Base-by-base conservation (phyloP, 1,284 basidiomycete species). In the Heterobasidion annosum region DNA sequence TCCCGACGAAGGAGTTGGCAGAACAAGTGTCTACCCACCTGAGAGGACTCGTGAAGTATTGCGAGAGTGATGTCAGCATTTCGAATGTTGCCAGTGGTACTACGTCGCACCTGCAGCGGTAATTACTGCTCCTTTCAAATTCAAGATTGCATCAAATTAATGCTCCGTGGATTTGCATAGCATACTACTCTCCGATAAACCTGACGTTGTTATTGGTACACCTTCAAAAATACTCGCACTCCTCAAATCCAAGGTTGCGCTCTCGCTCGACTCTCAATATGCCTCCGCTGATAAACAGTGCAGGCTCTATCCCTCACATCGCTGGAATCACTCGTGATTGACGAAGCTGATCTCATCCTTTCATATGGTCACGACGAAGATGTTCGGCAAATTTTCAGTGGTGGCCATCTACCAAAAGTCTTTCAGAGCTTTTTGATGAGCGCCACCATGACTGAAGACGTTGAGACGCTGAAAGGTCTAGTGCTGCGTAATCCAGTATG, bases 311-410 rank as follows among this genome's bases (percentile, higher is more conserved):
- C 75, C 2, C 68, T 91, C 0, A 65, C 74, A 25, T 75, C 73
- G 0, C 74, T 99, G 25, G 88, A 94, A 54, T 90, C 91, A 15
- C 82, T 99, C 13, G 91, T 97, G 18, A 93, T 99, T 57, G 97
- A 99, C 68, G 97, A 99, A 72, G 97, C 97, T 10, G 97, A 99
- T 68, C 81, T 99, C 33, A 91, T 99, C 54, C 78, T 99, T 8
- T 98, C 95, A 0, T 99, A 99, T 67, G 97, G 97, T 5, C 93
- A 99, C 65, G 90, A 95, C 62, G 88, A 92, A 61, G 94, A 98
- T 63, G 82, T 98, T 45, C 83, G 85, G 43, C 80, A 89, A 55
- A 90, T 99, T 50, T 84, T 98, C 60, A 78, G 77, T 52, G 88
- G 87, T 18, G 73, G 74, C 1, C 85, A 81, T 63, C 77, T 99